These are phyloP conservation scores for Ustilago esculenta DNA, from an alignment of 1,284 basidiomycete genomes.

Conservation along the genomic window DNA sequence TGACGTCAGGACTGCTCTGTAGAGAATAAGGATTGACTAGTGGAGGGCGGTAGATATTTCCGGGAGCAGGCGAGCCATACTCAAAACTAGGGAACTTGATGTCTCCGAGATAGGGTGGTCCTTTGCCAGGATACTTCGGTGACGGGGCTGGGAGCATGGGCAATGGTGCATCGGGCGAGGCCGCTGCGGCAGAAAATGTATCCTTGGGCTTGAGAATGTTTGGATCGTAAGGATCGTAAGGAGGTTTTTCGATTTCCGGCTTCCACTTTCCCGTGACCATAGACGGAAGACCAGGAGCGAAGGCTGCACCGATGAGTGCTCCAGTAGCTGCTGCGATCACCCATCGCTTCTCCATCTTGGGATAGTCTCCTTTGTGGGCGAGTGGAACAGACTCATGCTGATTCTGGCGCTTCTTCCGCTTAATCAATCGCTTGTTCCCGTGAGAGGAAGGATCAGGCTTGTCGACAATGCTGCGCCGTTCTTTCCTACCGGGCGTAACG, in stretches of 20 bases:
- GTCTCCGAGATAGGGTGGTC: not conserved
- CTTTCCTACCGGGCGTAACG: not conserved
- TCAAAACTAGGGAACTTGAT: slow-evolving; percentile 4
- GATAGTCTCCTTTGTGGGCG: too few species aligned
- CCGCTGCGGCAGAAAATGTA: slow-evolving; percentile 15
- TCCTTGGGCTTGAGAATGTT: slow-evolving; percentile 27
- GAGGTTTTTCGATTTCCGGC: slow-evolving; percentile 6
- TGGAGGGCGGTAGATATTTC: not conserved
- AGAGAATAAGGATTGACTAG: too few species aligned
- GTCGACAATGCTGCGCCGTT: not conserved
- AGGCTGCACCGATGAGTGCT: not conserved
- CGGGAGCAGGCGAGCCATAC: not conserved
- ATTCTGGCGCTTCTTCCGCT: not conserved
- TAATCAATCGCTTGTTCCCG: slow-evolving; percentile 5
- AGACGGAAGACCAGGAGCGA: slow-evolving; percentile 7
- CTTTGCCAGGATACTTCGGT: not conserved
- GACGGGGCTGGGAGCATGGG: not conserved
- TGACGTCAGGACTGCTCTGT: too few species aligned
- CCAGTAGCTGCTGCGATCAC: slow-evolving; percentile 1
- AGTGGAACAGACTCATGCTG: too few species aligned
- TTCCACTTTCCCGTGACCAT: slow-evolving; percentile 1
- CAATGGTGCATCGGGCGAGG: slow-evolving; percentile 2
- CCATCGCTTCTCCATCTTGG: slow-evolving; percentile 10
- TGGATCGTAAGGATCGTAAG: slow-evolving; percentile 39
- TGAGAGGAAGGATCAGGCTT: not conserved